Conservation (phyloP, 1,284 basidiomycete species). For the Ganoderma sinense region DNA sequence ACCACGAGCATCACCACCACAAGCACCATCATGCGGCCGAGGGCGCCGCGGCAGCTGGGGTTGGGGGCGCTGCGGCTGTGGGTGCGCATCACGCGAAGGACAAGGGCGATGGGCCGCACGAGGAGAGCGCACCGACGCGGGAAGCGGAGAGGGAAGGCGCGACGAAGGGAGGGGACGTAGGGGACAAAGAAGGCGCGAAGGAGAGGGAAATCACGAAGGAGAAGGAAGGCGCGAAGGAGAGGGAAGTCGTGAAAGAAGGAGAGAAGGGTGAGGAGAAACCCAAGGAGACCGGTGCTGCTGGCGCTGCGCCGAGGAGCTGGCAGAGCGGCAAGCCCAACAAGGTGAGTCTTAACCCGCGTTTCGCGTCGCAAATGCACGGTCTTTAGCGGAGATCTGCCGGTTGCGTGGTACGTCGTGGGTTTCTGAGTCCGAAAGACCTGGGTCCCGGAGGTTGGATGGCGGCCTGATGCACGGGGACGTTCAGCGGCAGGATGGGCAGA, state of each 20-base stretch:
- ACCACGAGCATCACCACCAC: background rate
- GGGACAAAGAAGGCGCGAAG: background rate
- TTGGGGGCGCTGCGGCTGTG: background rate
- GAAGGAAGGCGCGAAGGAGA: background rate
- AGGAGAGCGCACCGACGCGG: background rate
- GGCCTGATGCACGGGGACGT: background rate
- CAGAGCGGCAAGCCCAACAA: conserved; percentile 20
- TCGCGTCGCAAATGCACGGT: background rate
- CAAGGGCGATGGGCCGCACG: background rate
- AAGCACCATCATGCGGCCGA: background rate
- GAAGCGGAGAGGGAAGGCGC: background rate
- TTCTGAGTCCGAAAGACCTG: conserved; percentile 4
- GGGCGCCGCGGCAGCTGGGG: background rate
- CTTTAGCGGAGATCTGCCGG: conserved; percentile 11
- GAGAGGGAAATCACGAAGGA: background rate
- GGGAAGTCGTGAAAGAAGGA: too few species aligned
- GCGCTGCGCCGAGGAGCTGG: conserved; percentile 8
- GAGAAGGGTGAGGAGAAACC: conserved; percentile 2
- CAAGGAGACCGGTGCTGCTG: background rate
- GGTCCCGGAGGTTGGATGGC: background rate
- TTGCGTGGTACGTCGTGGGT: background rate
- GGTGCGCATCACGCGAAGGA: background rate
- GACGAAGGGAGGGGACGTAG: background rate
- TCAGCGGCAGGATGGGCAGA: conserved; percentile 22
- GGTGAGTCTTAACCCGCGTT: conserved; percentile 25